Conservation (phyloP, 2,329 filamentous ascomycete genomes). For the Colletotrichum sp. region DNA sequence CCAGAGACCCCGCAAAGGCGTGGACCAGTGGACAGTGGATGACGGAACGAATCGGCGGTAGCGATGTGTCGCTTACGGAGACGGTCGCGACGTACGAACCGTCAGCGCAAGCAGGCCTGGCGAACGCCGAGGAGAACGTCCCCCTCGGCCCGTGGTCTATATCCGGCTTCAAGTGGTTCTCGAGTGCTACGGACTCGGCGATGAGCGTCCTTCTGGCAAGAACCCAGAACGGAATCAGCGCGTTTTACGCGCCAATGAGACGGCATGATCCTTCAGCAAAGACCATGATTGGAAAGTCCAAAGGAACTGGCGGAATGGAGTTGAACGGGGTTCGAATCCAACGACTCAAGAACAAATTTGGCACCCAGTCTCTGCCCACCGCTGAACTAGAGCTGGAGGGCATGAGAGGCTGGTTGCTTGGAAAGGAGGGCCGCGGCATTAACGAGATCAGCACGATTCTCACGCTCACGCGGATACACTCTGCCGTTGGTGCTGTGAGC, state of each 20-base stretch:
- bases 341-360: slow-evolving; percentile 75
- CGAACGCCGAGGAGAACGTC: slow-evolving; percentile 28
- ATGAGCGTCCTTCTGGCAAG: slow-evolving; percentile 70
- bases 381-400: slow-evolving; percentile 71
- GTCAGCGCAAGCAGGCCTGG: slow-evolving; percentile 25
- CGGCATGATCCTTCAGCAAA: slow-evolving; percentile 27
- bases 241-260: slow-evolving; percentile 69
- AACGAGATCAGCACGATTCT: slow-evolving; percentile 72
- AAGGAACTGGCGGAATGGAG: slow-evolving; percentile 35
- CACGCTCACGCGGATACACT: slow-evolving; percentile 69
- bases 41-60: slow-evolving; percentile 74
- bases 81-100: slow-evolving; percentile 52
- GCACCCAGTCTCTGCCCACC: slow-evolving; percentile 72
- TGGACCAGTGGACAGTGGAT: slow-evolving; percentile 84
- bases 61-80: slow-evolving; percentile 72
- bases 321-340: slow-evolving; percentile 74
- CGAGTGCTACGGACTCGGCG: slow-evolving; percentile 68
- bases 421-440: slow-evolving; percentile 69
- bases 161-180: slow-evolving; percentile 76
- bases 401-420: slow-evolving; percentile 71
- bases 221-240: slow-evolving; percentile 58
- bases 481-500: slow-evolving; percentile 56
- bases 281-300: slow-evolving; percentile 27
- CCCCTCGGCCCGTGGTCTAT: slow-evolving; percentile 65
- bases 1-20: slow-evolving; percentile 51